Conservation (phyloP, 2,329 filamentous ascomycete genomes). For the Alternaria hordeiaustralica region DNA sequence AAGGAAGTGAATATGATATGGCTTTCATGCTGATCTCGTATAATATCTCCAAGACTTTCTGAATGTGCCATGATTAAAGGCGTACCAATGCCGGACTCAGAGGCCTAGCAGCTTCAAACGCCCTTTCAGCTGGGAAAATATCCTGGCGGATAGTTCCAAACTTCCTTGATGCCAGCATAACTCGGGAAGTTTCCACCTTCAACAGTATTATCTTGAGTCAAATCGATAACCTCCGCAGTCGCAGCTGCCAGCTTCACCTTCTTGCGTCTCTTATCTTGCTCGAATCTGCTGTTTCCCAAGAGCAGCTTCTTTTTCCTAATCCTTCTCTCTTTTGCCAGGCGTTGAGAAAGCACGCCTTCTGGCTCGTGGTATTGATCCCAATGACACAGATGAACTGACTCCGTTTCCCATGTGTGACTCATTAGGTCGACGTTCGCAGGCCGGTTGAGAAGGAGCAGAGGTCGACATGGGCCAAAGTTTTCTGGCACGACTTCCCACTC, state of each 20-base stretch:
- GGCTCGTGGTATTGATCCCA: conserved; percentile 11
- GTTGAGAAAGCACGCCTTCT: conserved; percentile 5
- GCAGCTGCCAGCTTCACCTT: conserved; percentile 1
- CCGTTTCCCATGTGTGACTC: not conserved
- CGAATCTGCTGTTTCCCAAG: not conserved
- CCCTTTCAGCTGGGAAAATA: not conserved
- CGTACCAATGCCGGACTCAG: not conserved
- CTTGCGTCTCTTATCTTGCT: conserved; percentile 1
- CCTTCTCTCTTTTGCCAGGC: not conserved
- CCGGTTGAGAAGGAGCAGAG: conserved; percentile 6
- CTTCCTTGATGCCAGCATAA: not conserved
- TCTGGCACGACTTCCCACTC: conserved; percentile 11
- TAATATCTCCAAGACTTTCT: not conserved
- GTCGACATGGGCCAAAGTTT: not conserved
- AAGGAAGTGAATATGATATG: not conserved
- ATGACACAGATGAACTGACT: conserved; percentile 1
- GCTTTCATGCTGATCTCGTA: not conserved
- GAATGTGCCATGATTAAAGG: not conserved
- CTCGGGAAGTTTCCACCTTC: not conserved
- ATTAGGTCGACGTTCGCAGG: conserved; percentile 5
- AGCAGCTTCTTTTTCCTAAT: not conserved
- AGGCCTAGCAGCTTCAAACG: not conserved
- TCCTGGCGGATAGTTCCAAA: not conserved
- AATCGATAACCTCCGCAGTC: conserved; percentile 4
- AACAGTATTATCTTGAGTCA: not conserved